Conservation (phyloP, 495 filamentous ascomycete species). For the Aspergillus asperescens region DNA sequence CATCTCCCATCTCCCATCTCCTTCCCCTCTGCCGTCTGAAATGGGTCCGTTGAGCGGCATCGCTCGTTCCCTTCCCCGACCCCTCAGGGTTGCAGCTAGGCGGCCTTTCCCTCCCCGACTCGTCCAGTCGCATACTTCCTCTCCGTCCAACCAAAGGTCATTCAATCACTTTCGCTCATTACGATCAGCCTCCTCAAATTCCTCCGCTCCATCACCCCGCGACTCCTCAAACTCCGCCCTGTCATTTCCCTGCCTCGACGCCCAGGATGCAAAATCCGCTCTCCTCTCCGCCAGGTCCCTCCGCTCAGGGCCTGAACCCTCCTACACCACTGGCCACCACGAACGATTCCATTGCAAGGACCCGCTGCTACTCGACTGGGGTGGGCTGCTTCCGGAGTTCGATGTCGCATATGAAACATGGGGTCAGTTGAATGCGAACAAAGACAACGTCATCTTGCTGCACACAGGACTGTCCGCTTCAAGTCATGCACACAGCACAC, state of each 20-base stretch:
- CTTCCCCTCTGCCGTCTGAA: not conserved
- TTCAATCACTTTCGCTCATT: not conserved
- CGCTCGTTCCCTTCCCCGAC: not conserved
- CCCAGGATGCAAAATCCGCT: constrained; percentile 76
- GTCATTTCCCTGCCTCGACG: constrained; percentile 93
- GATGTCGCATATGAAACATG: constrained; percentile 92
- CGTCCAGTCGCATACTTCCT: not conserved
- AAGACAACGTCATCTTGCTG: constrained; percentile 84
- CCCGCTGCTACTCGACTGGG: constrained; percentile 86
- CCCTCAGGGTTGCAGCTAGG: not conserved
- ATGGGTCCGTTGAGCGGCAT: not conserved
- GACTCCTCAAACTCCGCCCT: constrained; percentile 81
- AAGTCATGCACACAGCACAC: constrained; percentile 89
- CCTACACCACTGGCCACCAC: constrained; percentile 84
- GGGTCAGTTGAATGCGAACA: constrained; percentile 75
- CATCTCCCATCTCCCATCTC: not conserved
- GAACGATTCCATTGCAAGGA: constrained; percentile 65
- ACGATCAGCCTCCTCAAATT: constrained; percentile 18
- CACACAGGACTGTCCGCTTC: constrained; percentile 94
- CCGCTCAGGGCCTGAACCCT: constrained; percentile 79
- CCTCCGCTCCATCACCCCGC: constrained; percentile 9
- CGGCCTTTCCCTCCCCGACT: not conserved
- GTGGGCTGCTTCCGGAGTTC: constrained; percentile 79
- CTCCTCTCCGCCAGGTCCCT: constrained; percentile 68
- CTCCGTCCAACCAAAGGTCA: not conserved